These are phyloP conservation scores for Eimeria acervulina DNA, from an alignment of 169 alveolate species.

Conservation along the genomic window DNA sequence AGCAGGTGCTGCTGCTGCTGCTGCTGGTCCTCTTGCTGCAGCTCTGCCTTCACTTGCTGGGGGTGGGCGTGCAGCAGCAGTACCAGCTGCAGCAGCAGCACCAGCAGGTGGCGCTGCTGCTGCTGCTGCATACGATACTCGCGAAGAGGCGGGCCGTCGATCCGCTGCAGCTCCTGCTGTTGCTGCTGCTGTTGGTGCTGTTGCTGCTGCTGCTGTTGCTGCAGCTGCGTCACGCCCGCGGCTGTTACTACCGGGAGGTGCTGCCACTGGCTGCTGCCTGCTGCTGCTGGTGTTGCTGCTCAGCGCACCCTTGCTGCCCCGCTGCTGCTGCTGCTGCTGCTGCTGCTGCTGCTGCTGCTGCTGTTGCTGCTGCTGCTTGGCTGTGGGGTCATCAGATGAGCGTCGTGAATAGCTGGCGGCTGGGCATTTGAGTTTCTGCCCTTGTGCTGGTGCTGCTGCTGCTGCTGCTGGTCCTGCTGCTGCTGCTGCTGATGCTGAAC, in stretches of 20 bases:
- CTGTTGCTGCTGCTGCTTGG: too few relatives aligned
- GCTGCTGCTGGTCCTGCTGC: neutral
- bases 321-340: conserved; percentile 69
- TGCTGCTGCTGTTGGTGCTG: conserved; percentile 31
- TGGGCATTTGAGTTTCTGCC: conserved; percentile 16
- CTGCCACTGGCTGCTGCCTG: conserved; percentile 41
- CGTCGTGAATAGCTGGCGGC: neutral
- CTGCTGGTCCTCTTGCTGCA: conserved; percentile 24
- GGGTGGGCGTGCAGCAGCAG: neutral
- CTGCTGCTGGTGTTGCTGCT: neutral
- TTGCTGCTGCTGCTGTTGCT: conserved; percentile 18
- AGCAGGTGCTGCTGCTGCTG: conserved; percentile 25
- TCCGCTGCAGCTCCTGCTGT: neutral
- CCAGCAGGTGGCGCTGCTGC: neutral
- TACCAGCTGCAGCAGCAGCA: conserved; percentile 49
- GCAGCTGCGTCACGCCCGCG: neutral
- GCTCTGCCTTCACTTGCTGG: neutral
- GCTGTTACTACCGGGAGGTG: neutral
- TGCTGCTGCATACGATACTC: conserved; percentile 29
- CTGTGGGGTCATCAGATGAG: neutral
- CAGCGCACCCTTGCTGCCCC: conserved; percentile 23
- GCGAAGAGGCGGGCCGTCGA: neutral
- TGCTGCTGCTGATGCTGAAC: neutral
- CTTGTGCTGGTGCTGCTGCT: conserved; percentile 39
- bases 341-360: conserved; percentile 58